Conservation (phyloP, 2,329 filamentous ascomycete species). For the Sporothrix brasiliensis region DNA sequence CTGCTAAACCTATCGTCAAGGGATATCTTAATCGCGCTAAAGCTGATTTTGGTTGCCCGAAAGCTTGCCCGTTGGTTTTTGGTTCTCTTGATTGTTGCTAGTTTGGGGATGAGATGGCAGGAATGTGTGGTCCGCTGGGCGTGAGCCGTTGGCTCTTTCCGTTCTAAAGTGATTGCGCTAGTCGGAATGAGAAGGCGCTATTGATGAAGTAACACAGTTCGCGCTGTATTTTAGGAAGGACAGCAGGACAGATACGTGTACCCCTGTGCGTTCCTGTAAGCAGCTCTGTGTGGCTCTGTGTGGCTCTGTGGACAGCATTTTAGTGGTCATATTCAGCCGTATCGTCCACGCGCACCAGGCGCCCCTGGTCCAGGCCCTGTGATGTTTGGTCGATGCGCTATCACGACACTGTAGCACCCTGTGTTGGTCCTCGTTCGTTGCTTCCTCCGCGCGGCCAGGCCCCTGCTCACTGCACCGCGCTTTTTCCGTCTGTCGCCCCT, state of each 20-base stretch:
- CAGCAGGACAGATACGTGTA: background rate
- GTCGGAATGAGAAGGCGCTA: slow-evolving; percentile 18
- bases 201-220: background rate
- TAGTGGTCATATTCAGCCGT: background rate
- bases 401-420: background rate
- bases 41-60: background rate
- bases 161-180: slow-evolving; percentile 14
- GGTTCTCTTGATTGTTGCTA: background rate
- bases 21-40: background rate
- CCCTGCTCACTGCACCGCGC: background rate
- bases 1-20: background rate
- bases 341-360: slow-evolving; percentile 6
- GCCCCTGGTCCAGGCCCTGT: background rate
- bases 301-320: background rate
- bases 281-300: background rate
- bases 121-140: background rate
- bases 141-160: slow-evolving; percentile 16
- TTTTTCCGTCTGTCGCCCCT: slow-evolving; percentile 4
- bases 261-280: background rate
- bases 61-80: background rate
- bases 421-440: background rate
- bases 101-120: background rate
- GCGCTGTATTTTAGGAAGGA: background rate
- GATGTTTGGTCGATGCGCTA: background rate
- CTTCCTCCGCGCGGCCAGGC: slow-evolving; percentile 5